Conservation (phyloP, 208 protist genomes). For the Leishmania gerbilli region DNA sequence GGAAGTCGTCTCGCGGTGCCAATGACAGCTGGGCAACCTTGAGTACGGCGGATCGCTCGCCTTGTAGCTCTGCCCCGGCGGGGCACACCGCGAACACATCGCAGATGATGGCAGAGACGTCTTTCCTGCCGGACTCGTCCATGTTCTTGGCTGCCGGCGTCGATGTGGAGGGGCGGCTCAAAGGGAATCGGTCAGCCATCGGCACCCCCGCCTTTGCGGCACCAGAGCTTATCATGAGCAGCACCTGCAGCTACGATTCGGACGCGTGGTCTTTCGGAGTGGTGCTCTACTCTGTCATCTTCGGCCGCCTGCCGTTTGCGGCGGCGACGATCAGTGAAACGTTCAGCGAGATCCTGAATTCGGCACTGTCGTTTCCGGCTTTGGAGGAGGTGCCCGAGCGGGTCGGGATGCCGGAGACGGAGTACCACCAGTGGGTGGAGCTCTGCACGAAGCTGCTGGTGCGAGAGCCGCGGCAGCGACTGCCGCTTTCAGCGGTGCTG, state of each 20-base stretch:
- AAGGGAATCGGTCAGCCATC: constrained; percentile 22
- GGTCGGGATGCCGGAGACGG: constrained; percentile 29
- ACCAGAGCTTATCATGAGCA: constrained; percentile 50
- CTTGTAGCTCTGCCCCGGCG: neutral
- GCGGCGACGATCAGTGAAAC: constrained; percentile 55
- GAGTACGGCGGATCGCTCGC: constrained; percentile 13
- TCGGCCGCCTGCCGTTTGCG: constrained; percentile 86
- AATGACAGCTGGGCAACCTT: constrained; percentile 23
- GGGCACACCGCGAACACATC: constrained; percentile 8
- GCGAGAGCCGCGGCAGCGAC: constrained; percentile 30
- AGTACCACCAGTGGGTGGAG: constrained; percentile 47
- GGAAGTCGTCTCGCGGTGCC: constrained; percentile 15
- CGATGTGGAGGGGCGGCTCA: constrained; percentile 35
- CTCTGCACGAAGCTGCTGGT: constrained; percentile 48
- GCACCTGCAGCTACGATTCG: constrained; percentile 57
- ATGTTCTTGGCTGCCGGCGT: constrained; percentile 47
- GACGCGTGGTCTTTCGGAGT: constrained; percentile 97
- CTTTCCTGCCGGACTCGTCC: constrained; percentile 42
- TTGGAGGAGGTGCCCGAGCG: constrained; percentile 18
- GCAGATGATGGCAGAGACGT: constrained; percentile 18
- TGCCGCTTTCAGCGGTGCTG: constrained; percentile 15
- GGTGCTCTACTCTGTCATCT: constrained; percentile 91
- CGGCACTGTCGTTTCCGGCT: constrained; percentile 33
- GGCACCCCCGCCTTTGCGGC: constrained; percentile 62
- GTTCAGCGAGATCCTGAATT: constrained; percentile 42